A percentile compares a stretch with the other conserved stretches of the same genome.
Evolutionary conservation across 257 asterid species (phyloP).

Genomic region (Handroanthus guayacan): DNA sequence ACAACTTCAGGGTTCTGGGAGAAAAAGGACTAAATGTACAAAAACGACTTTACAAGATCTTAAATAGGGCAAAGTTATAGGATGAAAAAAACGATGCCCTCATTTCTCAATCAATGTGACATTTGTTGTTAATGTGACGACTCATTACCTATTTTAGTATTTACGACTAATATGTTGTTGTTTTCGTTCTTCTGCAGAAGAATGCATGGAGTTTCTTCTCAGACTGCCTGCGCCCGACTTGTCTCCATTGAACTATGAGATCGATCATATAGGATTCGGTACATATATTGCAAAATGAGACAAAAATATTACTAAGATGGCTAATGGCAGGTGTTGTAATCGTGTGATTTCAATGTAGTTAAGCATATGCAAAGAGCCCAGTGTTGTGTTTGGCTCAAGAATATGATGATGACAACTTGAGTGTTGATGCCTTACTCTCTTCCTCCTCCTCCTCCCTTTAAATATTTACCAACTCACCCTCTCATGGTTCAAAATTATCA

Average conservation of each 20-base stretch:
- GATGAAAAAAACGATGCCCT: no score
- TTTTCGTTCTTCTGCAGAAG: constrained; percentile 51
- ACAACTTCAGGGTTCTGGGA: no score
- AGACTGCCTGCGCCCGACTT: constrained; percentile 59
- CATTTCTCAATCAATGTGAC: no score
- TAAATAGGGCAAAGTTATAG: no score
- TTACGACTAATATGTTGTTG: not conserved
- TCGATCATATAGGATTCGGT: not conserved
- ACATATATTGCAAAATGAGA: constrained; percentile 23
- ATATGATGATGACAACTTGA: constrained; percentile 12
- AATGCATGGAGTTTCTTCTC: constrained; percentile 56
- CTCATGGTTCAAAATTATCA: no score
- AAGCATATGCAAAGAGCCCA: constrained; percentile 4
- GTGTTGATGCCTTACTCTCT: constrained; percentile 24
- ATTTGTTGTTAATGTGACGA: no score
- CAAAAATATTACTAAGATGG: not conserved
- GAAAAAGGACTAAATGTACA: no score
- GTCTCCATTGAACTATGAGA: constrained; percentile 36
- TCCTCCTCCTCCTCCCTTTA: not conserved
- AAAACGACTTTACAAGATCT: no score
- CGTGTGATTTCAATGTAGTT: constrained; percentile 18
- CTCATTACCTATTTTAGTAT: not conserved
- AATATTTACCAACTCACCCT: no score
- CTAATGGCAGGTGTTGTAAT: not conserved
- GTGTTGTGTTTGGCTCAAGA: constrained; percentile 17